Conservation (phyloP, 1,284 basidiomycete genomes). For the Gomphus sp. region DNA sequence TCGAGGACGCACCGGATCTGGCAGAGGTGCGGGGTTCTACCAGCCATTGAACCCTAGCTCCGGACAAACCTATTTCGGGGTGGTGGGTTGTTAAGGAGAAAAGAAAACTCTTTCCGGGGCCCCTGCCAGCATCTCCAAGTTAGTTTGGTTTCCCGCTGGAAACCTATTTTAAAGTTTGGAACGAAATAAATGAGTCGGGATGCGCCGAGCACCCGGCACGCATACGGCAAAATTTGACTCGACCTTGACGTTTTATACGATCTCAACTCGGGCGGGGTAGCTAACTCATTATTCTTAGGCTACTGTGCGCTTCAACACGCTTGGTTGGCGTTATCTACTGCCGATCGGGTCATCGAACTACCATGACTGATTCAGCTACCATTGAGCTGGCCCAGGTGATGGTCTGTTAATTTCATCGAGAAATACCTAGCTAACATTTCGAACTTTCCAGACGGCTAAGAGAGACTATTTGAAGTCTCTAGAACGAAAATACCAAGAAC, state of each 20-base stretch:
- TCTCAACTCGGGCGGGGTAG: not conserved
- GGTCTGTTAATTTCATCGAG: not conserved
- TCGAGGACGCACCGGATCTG: constrained; percentile 40
- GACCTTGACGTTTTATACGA: not conserved
- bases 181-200: too few relatives aligned
- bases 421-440: not conserved
- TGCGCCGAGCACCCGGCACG: not conserved
- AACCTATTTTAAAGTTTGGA: too few relatives aligned
- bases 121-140: constrained; percentile 45
- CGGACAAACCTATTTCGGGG: constrained; percentile 49
- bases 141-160: constrained; percentile 47
- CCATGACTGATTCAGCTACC: constrained; percentile 10
- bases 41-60: constrained; percentile 35
- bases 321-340: not conserved
- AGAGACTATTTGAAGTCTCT: constrained; percentile 80
- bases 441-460: constrained; percentile 73
- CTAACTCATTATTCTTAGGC: not conserved
- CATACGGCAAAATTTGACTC: not conserved
- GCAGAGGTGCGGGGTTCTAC: not conserved
- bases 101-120: constrained; percentile 55
- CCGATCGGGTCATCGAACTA: constrained; percentile 4
- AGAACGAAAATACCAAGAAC: constrained; percentile 77
- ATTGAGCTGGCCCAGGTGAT: constrained; percentile 12
- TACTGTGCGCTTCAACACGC: not conserved
- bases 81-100: constrained; percentile 47